These are phyloP conservation scores for Trypanosoma avium DNA, from an alignment of 208 protist species.

Conservation along the genomic window DNA sequence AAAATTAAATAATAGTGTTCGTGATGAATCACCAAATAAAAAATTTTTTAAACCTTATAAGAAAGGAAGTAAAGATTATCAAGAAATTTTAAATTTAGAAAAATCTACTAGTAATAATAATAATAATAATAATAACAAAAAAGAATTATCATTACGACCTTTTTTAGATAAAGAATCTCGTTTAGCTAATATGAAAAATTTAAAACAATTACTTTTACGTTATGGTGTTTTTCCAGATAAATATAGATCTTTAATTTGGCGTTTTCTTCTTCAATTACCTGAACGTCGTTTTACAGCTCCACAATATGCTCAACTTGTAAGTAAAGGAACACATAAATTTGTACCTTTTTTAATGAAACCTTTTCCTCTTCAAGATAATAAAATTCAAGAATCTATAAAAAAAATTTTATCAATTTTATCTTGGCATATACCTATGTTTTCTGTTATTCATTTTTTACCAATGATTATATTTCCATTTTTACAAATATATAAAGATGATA, in stretches of 20 bases:
- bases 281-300: slow-evolving; percentile 38
- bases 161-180: slow-evolving; percentile 31
- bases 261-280: slow-evolving; percentile 76
- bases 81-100: no score
- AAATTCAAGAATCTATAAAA: slow-evolving; percentile 42
- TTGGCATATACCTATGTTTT: slow-evolving; percentile 66
- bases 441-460: slow-evolving; percentile 72
- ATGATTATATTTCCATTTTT: slow-evolving; percentile 75
- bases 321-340: slow-evolving; percentile 46
- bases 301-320: slow-evolving; percentile 69
- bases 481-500: slow-evolving; percentile 59
- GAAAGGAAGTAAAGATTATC: no score
- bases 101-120: no score
- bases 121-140: slow-evolving; percentile 4
- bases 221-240: slow-evolving; percentile 74
- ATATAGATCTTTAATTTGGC: slow-evolving; percentile 75
- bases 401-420: slow-evolving; percentile 63
- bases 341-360: slow-evolving; percentile 57
- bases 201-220: slow-evolving; percentile 50
- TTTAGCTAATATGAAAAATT: slow-evolving; percentile 65
- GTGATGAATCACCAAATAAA: no score
- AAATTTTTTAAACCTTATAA: no score
- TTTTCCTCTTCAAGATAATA: slow-evolving; percentile 47
- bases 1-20: background rate
- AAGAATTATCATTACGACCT: slow-evolving; percentile 15